phyloP scores from a whole-genome alignment of 805 yeast genomes.

The Kodamaea leandrae region DNA sequence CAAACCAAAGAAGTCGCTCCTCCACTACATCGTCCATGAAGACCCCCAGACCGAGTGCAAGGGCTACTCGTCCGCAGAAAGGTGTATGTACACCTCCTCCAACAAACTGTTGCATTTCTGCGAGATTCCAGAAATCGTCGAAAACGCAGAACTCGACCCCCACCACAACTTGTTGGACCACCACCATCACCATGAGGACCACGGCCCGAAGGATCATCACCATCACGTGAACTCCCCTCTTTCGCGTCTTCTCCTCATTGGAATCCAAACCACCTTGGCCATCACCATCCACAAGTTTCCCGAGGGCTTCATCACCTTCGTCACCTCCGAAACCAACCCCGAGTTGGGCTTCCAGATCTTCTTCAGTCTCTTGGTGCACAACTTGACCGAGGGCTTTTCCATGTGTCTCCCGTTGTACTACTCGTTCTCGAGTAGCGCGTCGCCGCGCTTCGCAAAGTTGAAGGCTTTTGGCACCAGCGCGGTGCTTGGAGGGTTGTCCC shows the following conservation, averaged over 20 bases:
- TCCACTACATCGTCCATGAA: constrained; percentile 26
- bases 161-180: neutral
- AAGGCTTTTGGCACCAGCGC: constrained; percentile 67
- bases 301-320: constrained; percentile 88
- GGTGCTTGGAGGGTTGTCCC: constrained; percentile 76
- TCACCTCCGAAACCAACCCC: constrained; percentile 64
- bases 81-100: constrained; percentile 18
- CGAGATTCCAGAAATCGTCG: constrained; percentile 32
- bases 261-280: constrained; percentile 86
- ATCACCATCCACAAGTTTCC: constrained; percentile 89
- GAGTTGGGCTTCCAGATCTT: constrained; percentile 76
- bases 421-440: constrained; percentile 49
- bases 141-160: constrained; percentile 1
- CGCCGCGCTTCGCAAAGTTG: constrained; percentile 42
- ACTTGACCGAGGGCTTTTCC: constrained; percentile 90
- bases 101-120: constrained; percentile 31
- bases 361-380: constrained; percentile 81
- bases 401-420: constrained; percentile 89
- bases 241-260: constrained; percentile 78
- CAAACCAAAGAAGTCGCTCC: constrained; percentile 20
- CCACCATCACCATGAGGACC: constrained; percentile 18
- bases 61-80: constrained; percentile 46
- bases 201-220: constrained; percentile 54
- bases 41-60: constrained; percentile 38
- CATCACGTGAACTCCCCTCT: constrained; percentile 78